A percentile compares a stretch with the other conserved stretches of the same genome.
Conservation (phyloP, 2,329 filamentous ascomycete species). For the Tolypocladium capitatum region DNA sequence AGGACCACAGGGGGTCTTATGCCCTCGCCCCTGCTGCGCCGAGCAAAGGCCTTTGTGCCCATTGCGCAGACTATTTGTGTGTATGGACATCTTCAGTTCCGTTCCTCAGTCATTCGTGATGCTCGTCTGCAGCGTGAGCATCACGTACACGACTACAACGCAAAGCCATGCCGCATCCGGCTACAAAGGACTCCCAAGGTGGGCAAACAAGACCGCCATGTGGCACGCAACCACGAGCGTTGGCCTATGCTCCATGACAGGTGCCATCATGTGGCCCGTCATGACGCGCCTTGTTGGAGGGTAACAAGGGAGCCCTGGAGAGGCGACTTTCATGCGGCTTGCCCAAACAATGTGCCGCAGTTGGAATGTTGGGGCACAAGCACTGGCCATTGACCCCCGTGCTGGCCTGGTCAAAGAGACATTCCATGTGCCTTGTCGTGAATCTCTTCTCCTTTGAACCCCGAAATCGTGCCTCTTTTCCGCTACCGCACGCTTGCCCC, state of each 20-base stretch:
- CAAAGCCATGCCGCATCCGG: conserved; percentile 8
- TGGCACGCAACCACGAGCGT: conserved; percentile 1
- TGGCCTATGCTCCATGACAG: conserved; percentile 1
- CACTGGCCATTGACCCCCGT: conserved; percentile 1
- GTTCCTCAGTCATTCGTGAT: conserved; percentile 1
- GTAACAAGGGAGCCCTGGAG: conserved; percentile 2
- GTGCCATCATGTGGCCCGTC: conserved; percentile 7
- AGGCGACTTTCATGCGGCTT: background rate
- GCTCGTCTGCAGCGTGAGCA: conserved; percentile 8
- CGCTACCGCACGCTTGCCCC: background rate
- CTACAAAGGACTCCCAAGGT: conserved; percentile 6
- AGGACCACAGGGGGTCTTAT: conserved; percentile 1
- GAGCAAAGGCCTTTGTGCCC: conserved; percentile 1
- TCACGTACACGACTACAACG: conserved; percentile 11
- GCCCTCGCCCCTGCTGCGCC: background rate
- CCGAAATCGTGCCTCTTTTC: background rate
- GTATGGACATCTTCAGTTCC: background rate
- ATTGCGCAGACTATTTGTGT: conserved; percentile 4
- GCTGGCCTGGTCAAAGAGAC: background rate
- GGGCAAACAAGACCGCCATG: conserved; percentile 4
- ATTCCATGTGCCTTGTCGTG: background rate
- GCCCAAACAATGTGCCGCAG: conserved; percentile 1
- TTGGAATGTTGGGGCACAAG: conserved; percentile 1
- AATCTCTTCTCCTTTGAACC: conserved; percentile 1
- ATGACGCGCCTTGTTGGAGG: conserved; percentile 5